Evolutionary conservation across 441 rosid species (phyloP), one percentile per base, ranked within the genome.

Genomic region (Erysimum cheiri): DNA sequence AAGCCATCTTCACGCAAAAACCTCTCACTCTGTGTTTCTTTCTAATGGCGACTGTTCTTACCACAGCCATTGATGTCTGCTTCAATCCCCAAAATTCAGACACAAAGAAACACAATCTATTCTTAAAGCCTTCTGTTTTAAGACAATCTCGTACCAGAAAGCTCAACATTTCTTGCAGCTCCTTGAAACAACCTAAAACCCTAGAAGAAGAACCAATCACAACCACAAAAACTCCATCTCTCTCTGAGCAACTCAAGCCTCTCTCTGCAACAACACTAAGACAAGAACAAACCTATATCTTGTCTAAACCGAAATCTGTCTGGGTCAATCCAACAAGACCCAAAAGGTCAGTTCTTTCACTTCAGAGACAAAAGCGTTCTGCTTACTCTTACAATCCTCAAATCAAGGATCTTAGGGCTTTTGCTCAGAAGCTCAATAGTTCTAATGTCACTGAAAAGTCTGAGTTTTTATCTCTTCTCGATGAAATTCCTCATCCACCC

Each of bases 241-340:
- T 93, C 39, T 85, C 96, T 50, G 97, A 91, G 54, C 98, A 91
- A 61, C 97, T 91, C 57, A 85, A 79, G 81, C 89, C 93, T 57
- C 87, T 91, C 65, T 88, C 92, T 33, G 55, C 87, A 17, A 85
- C 93, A 40, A 85, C 87, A 5, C 88, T 91, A 43, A 77, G 87
- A 63, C 52, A 82, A n/a, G 71, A 80, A 35, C 77, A 77, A 71
- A 67, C 83, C 59, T 79, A 74, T 5, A 73, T 84, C 80, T 70
- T 88, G 73, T 74, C 88, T 13, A 90, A 88, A 58, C 96, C 97
- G 4, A 89, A 91, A 78, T 90, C 98, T 54, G 88, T 84, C 3
- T 91, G 94, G 96, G 91, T 91, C 71, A 94, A 91, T 76, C 98
- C 97, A 5, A 64, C 92, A 4, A 90, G 81, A 73, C 91, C 98